A percentile compares a stretch with the other conserved stretches of the same genome.
Conservation (phyloP, 139 green algal genomes). For the Chlorokybus atmophyticus region DNA sequence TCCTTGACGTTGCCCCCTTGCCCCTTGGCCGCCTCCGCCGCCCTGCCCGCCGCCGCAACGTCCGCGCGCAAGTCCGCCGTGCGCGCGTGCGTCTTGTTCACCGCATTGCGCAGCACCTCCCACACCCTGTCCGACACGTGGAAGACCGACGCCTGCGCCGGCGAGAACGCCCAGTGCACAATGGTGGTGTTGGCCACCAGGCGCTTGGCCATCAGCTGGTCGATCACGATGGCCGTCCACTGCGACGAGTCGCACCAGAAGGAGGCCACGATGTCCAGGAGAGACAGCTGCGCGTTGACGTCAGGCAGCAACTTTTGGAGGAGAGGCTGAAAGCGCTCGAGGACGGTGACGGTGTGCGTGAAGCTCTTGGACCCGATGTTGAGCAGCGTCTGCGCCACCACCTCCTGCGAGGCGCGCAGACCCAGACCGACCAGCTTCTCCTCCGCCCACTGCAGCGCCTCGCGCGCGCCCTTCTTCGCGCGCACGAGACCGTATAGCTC, state of each 20-base stretch:
- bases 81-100: constrained; percentile 20
- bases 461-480: constrained; percentile 8
- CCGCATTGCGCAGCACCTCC: constrained; percentile 21
- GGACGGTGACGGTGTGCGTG: constrained; percentile 57
- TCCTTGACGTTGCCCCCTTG: constrained; percentile 11
- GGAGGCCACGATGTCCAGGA: neutral
- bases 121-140: constrained; percentile 19
- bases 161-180: constrained; percentile 6
- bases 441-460: constrained; percentile 23
- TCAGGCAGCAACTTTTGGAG: constrained; percentile 28
- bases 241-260: constrained; percentile 6
- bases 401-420: constrained; percentile 18
- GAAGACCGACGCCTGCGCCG: neutral
- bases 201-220: constrained; percentile 20
- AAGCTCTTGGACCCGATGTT: constrained; percentile 62
- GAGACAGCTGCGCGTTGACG: neutral
- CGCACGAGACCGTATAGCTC: constrained; percentile 6
- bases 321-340: constrained; percentile 57
- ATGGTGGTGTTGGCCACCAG: constrained; percentile 22
- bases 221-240: constrained; percentile 14
- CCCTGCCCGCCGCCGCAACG: neutral
- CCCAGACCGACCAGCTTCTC: constrained; percentile 11
- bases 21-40: constrained; percentile 11
- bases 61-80: constrained; percentile 6
- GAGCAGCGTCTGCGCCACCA: constrained; percentile 49